A percentile compares a stretch with the other conserved stretches of the same genome.
Conservation (phyloP, 768 basidiomycete species). For the Suillus ampliporus region DNA sequence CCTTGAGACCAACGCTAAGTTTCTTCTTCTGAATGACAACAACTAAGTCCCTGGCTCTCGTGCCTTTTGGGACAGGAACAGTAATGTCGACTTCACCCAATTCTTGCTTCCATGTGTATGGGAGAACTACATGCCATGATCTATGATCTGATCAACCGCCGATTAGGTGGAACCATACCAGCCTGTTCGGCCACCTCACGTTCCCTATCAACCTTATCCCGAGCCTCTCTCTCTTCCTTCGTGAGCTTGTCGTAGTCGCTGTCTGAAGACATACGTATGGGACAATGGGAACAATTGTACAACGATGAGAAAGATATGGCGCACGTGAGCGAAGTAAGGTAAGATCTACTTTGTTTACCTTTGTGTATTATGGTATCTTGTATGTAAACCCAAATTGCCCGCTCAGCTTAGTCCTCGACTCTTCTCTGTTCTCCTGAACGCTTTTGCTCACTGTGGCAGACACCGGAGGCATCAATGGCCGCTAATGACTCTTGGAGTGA, state of each 20-base stretch:
- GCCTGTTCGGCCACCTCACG: conserved; percentile 84
- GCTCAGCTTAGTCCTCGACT: conserved; percentile 12
- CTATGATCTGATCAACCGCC: conserved; percentile 26
- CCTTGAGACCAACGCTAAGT: conserved; percentile 85
- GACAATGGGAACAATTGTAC: not conserved
- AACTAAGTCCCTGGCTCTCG: conserved; percentile 74
- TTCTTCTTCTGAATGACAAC: conserved; percentile 82
- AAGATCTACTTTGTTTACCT: conserved; percentile 31
- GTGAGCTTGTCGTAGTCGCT: conserved; percentile 79
- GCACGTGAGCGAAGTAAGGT: conserved; percentile 31
- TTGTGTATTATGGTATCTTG: conserved; percentile 34
- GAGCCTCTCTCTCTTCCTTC: conserved; percentile 73
- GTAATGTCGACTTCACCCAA: conserved; percentile 85
- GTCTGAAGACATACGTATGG: conserved; percentile 38
- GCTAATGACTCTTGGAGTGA: conserved; percentile 68
- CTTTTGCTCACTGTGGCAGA: conserved; percentile 13
- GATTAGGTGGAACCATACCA: conserved; percentile 54
- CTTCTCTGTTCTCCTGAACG: conserved; percentile 18
- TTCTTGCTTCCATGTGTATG: conserved; percentile 92
- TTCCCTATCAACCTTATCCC: conserved; percentile 70
- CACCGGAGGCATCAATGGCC: conserved; percentile 53
- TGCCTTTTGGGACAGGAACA: conserved; percentile 87
- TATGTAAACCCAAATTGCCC: conserved; percentile 26
- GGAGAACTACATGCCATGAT: conserved; percentile 62
- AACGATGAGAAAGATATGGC: conserved; percentile 24